Percentiles rank a stretch among this genome's conserved stretches.
phyloP scores from a whole-genome alignment of 2,329 filamentous ascomycete species.

The Ascochyta koolunga region DNA sequence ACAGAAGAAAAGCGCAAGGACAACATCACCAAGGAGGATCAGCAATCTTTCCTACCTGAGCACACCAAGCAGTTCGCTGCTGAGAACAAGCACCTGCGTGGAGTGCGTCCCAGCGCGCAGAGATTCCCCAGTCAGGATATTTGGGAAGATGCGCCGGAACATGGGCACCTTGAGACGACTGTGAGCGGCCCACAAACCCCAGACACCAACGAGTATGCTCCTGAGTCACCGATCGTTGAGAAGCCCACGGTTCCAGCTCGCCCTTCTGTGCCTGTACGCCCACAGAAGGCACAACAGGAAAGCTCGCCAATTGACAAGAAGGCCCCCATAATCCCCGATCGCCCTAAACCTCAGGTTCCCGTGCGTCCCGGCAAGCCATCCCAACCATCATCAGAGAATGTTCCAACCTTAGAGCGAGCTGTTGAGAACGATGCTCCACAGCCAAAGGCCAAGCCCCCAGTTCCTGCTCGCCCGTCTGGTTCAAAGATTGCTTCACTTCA shows the following conservation, averaged over 20 bases:
- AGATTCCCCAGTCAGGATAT: slow-evolving; percentile 91
- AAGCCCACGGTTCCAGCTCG: slow-evolving; percentile 39
- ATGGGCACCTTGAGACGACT: slow-evolving; percentile 77
- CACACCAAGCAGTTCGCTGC: slow-evolving; percentile 62
- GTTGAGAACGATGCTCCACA: slow-evolving; percentile 47
- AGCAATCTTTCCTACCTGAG: slow-evolving; percentile 52
- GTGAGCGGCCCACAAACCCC: slow-evolving; percentile 62
- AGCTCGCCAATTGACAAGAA: slow-evolving; percentile 59
- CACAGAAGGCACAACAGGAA: slow-evolving; percentile 38
- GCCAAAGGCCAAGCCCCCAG: slow-evolving; percentile 78
- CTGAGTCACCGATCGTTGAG: slow-evolving; percentile 39
- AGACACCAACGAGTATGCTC: slow-evolving; percentile 51
- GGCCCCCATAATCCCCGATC: slow-evolving; percentile 60
- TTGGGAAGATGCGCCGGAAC: slow-evolving; percentile 93
- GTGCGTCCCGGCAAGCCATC: slow-evolving; percentile 62
- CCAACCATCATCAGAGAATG: slow-evolving; percentile 50
- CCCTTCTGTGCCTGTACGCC: slow-evolving; percentile 43
- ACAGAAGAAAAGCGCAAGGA: slow-evolving; percentile 58
- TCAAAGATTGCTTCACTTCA: slow-evolving; percentile 91
- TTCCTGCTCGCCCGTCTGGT: slow-evolving; percentile 78
- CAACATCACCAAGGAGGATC: slow-evolving; percentile 50
- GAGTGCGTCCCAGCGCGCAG: slow-evolving; percentile 61
- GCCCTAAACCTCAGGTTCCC: slow-evolving; percentile 69
- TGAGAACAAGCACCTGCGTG: slow-evolving; percentile 61
- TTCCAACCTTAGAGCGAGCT: slow-evolving; percentile 32